These are phyloP conservation scores for Eragrostis tef DNA, from an alignment of 202 grass and related monocot species.

Conservation along the genomic window DNA sequence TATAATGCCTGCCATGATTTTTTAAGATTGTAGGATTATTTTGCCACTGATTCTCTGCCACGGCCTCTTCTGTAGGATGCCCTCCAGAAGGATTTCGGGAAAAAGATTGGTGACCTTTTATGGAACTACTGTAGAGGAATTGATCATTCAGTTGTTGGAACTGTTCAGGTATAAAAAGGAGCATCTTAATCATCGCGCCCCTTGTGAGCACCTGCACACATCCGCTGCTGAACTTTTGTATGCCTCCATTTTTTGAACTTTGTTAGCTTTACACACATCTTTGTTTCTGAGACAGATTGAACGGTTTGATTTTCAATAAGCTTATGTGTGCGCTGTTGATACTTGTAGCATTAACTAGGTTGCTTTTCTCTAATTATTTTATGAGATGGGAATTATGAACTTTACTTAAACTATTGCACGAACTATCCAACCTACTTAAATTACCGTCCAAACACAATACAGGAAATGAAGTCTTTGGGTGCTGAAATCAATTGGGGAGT, in stretches of 20 bases:
- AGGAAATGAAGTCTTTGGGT: conserved; percentile 94
- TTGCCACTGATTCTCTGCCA: not conserved
- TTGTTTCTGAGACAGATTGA: not conserved
- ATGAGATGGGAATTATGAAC: not conserved
- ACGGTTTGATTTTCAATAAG: not conserved
- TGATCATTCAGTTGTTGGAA: conserved; percentile 79
- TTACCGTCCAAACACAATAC: conserved; percentile 43
- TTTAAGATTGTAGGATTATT: conserved; percentile 22
- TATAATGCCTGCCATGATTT: not conserved
- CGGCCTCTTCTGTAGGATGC: conserved; percentile 60
- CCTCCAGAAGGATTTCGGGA: conserved; percentile 83
- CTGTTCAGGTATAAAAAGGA: conserved; percentile 70
- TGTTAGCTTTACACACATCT: not conserved
- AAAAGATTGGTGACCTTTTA: conserved; percentile 79
- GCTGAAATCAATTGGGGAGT: conserved; percentile 99
- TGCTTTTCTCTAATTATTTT: not conserved
- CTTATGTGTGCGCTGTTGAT: not conserved
- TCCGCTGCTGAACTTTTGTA: not conserved
- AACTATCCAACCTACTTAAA: conserved; percentile 10
- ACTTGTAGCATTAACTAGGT: not conserved
- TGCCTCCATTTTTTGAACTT: not conserved
- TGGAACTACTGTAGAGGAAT: conserved; percentile 99
- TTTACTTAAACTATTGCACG: no score
- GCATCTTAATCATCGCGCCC: conserved; percentile 1
- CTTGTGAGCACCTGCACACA: conserved; percentile 4